These are phyloP conservation scores for Pestalotiopsis sp. DNA, from an alignment of 2,329 filamentous ascomycete genomes.

Conservation along the genomic window DNA sequence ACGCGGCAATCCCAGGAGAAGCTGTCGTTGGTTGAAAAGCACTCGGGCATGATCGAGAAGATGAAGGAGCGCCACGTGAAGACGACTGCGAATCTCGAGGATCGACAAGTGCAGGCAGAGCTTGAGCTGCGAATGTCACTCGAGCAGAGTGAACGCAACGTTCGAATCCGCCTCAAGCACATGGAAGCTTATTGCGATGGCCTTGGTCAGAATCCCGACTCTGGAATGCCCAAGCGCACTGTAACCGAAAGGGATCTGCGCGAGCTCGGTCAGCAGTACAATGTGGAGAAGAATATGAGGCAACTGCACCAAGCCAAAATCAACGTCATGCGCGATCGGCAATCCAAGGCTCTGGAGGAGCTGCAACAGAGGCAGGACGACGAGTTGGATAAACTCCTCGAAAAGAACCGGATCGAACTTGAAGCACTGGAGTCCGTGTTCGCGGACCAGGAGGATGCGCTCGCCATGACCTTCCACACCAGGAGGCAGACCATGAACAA, in stretches of 20 bases:
- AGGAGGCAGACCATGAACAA: slow-evolving; percentile 47
- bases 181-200: slow-evolving; percentile 69
- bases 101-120: slow-evolving; percentile 64
- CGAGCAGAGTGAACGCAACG: slow-evolving; percentile 59
- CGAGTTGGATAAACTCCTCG: slow-evolving; percentile 50
- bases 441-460: slow-evolving; percentile 50
- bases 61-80: slow-evolving; percentile 59
- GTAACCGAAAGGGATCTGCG: slow-evolving; percentile 63
- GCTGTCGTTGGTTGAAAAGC: slow-evolving; percentile 47
- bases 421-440: slow-evolving; percentile 50
- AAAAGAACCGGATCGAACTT: slow-evolving; percentile 50
- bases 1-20: slow-evolving; percentile 53
- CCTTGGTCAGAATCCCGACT: slow-evolving; percentile 43
- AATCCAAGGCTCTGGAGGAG: slow-evolving; percentile 64
- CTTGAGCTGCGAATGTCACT: slow-evolving; percentile 59
- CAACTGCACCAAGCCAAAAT: slow-evolving; percentile 62
- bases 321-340: slow-evolving; percentile 67
- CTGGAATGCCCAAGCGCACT: slow-evolving; percentile 48
- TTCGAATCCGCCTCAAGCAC: slow-evolving; percentile 61
- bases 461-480: slow-evolving; percentile 46
- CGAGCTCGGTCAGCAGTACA: slow-evolving; percentile 64
- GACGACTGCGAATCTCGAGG: slow-evolving; percentile 58
- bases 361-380: slow-evolving; percentile 56
- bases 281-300: slow-evolving; percentile 60
- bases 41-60: slow-evolving; percentile 50